These are phyloP conservation scores for Metschnikowia borealis DNA, from an alignment of 805 yeast genomes.

Conservation along the genomic window DNA sequence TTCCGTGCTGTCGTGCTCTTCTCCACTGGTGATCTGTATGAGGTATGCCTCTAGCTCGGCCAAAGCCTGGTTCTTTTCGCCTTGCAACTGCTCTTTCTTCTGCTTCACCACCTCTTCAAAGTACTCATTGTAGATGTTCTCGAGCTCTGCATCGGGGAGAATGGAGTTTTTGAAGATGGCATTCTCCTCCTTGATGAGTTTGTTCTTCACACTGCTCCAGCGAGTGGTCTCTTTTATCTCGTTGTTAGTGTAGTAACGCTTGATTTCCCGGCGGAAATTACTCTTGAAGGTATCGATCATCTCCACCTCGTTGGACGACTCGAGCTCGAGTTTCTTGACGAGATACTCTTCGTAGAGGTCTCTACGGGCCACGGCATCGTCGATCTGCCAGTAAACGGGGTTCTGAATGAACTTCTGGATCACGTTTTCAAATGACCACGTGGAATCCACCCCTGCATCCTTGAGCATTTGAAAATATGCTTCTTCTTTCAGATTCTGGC, in stretches of 20 bases:
- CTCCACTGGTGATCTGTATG: constrained; percentile 28
- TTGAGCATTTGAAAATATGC: constrained; percentile 51
- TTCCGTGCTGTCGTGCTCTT: constrained; percentile 22
- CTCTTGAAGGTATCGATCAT: constrained; percentile 53
- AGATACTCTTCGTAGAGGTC: constrained; percentile 63
- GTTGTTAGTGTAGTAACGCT: constrained; percentile 25
- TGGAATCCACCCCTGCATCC: constrained; percentile 57
- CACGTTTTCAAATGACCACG: constrained; percentile 71
- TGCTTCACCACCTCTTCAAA: constrained; percentile 35
- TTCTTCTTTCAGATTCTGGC: constrained; percentile 34
- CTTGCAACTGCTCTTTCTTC: constrained; percentile 21
- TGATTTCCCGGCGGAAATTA: constrained; percentile 49
- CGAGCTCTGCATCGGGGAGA: constrained; percentile 54
- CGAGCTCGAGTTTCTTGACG: constrained; percentile 38
- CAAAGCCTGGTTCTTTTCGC: constrained; percentile 45
- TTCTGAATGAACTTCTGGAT: constrained; percentile 55
- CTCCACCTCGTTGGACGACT: constrained; percentile 48
- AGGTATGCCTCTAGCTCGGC: constrained; percentile 51
- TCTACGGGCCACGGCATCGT: constrained; percentile 58
- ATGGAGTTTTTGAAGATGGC: constrained; percentile 61
- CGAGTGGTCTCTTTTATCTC: constrained; percentile 54
- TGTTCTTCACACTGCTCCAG: constrained; percentile 56
- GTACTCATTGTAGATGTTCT: constrained; percentile 50
- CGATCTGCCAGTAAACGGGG: constrained; percentile 64
- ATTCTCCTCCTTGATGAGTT: constrained; percentile 53